phyloP scores from a whole-genome alignment of 768 basidiomycete genomes.

The Lactifluus echinatus region DNA sequence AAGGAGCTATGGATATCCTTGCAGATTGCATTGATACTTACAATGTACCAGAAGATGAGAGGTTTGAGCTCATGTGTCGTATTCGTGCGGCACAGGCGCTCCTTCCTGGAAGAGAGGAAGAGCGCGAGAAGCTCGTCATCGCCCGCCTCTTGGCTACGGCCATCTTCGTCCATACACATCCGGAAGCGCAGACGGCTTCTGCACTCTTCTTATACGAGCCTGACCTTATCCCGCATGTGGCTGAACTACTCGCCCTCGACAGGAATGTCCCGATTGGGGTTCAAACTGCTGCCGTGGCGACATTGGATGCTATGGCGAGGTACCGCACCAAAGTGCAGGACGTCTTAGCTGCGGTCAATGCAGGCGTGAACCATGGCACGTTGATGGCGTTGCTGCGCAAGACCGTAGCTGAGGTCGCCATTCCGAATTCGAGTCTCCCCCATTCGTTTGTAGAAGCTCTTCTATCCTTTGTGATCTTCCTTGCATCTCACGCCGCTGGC shows the following conservation, averaged over 20 bases:
- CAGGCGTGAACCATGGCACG: constrained; percentile 92
- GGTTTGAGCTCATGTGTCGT: constrained; percentile 81
- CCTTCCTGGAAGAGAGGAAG: constrained; percentile 43
- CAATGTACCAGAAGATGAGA: constrained; percentile 69
- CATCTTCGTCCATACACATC: constrained; percentile 82
- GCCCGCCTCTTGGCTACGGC: constrained; percentile 82
- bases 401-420: constrained; percentile 65
- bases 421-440: constrained; percentile 54
- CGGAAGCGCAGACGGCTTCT: constrained; percentile 68
- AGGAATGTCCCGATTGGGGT: constrained; percentile 58
- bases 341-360: constrained; percentile 84
- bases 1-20: constrained; percentile 67
- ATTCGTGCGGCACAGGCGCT: constrained; percentile 74
- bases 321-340: constrained; percentile 80
- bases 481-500: constrained; percentile 76
- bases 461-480: constrained; percentile 77
- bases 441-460: constrained; percentile 79
- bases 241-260: constrained; percentile 82
- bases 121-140: constrained; percentile 72
- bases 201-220: constrained; percentile 92
- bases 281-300: constrained; percentile 77
- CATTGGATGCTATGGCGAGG: constrained; percentile 84
- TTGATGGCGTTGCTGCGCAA: constrained; percentile 83
- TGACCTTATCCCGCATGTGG: constrained; percentile 80
- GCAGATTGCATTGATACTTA: constrained; percentile 62